These are phyloP conservation scores for Coprinopsis cinerea DNA, from an alignment of 768 basidiomycete genomes.

Conservation along the genomic window DNA sequence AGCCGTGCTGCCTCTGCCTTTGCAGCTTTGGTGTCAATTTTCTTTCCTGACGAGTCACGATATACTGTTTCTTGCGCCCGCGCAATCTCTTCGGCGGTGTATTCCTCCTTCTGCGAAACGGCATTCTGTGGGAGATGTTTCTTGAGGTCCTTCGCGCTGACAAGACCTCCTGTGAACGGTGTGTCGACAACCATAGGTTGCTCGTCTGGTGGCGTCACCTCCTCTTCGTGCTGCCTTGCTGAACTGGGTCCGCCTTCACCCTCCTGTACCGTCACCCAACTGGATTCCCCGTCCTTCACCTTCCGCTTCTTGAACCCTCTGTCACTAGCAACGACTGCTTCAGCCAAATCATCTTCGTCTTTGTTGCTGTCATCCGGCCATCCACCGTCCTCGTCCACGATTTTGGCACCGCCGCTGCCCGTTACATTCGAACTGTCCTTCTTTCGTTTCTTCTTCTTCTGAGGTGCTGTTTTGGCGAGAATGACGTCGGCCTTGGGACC, in stretches of 20 bases:
- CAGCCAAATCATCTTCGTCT: conserved; percentile 52
- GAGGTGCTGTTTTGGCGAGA: conserved; percentile 53
- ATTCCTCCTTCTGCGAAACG: conserved; percentile 24
- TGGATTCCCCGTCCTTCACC: conserved; percentile 36
- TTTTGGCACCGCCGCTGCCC: conserved; percentile 25
- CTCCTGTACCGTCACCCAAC: conserved; percentile 66
- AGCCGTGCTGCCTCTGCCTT: conserved; percentile 76
- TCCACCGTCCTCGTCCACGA: conserved; percentile 67
- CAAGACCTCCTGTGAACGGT: conserved; percentile 66
- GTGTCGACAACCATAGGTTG: conserved; percentile 55
- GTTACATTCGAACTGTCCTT: conserved; percentile 16
- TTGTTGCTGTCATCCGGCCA: conserved; percentile 43
- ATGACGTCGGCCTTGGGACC: conserved; percentile 96
- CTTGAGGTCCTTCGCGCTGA: conserved; percentile 71
- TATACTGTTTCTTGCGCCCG: conserved; percentile 88
- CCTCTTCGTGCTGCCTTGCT: conserved; percentile 26
- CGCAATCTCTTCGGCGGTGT: conserved; percentile 50
- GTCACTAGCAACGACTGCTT: conserved; percentile 68
- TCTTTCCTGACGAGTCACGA: conserved; percentile 82
- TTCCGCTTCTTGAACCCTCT: conserved; percentile 74
- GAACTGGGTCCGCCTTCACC: conserved; percentile 23
- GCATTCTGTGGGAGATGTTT: conserved; percentile 46
- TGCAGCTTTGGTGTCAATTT: conserved; percentile 83
- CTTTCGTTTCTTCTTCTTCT: conserved; percentile 80
- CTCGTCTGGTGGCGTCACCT: conserved; percentile 60